Conservation (phyloP, 2,329 filamentous ascomycete genomes). For the Talaromyces sp. region DNA sequence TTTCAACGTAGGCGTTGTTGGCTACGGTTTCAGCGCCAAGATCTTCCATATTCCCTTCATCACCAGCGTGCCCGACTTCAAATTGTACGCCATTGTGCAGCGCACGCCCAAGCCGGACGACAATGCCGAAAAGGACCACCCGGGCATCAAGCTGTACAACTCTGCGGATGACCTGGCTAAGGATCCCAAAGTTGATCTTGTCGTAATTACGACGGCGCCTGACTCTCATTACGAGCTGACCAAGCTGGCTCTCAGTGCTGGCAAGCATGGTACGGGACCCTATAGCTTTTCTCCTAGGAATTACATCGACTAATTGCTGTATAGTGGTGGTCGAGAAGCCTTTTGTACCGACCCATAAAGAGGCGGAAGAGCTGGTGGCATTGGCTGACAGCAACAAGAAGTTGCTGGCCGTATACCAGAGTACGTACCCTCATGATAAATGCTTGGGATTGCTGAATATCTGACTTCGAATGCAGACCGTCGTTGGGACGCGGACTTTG, state of each 20-base stretch:
- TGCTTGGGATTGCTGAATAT: not conserved
- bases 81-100: slow-evolving; percentile 71
- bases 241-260: slow-evolving; percentile 59
- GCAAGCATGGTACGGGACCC: slow-evolving; percentile 57
- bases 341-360: slow-evolving; percentile 65
- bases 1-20: slow-evolving; percentile 55
- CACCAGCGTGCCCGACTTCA: slow-evolving; percentile 57
- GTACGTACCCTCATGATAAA: slow-evolving; percentile 21
- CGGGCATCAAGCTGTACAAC: slow-evolving; percentile 59
- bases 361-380: slow-evolving; percentile 60
- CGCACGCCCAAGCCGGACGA: slow-evolving; percentile 59
- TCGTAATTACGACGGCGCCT: slow-evolving; percentile 67
- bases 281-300: not conserved
- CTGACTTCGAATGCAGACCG: slow-evolving; percentile 44
- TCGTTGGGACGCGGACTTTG: slow-evolving; percentile 72
- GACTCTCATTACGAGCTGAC: slow-evolving; percentile 64
- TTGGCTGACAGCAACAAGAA: slow-evolving; percentile 49
- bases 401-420: slow-evolving; percentile 66
- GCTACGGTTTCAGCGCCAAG: slow-evolving; percentile 64
- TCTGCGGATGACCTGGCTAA: slow-evolving; percentile 58
- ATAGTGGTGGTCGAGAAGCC: slow-evolving; percentile 74
- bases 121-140: slow-evolving; percentile 65
- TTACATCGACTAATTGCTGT: not conserved
- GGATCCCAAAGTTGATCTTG: slow-evolving; percentile 62
- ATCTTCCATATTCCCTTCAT: slow-evolving; percentile 82